A percentile compares a stretch with the other conserved stretches of the same genome.
Conservation (phyloP, 2,329 filamentous ascomycete species). For the Clonostachys rosea region DNA sequence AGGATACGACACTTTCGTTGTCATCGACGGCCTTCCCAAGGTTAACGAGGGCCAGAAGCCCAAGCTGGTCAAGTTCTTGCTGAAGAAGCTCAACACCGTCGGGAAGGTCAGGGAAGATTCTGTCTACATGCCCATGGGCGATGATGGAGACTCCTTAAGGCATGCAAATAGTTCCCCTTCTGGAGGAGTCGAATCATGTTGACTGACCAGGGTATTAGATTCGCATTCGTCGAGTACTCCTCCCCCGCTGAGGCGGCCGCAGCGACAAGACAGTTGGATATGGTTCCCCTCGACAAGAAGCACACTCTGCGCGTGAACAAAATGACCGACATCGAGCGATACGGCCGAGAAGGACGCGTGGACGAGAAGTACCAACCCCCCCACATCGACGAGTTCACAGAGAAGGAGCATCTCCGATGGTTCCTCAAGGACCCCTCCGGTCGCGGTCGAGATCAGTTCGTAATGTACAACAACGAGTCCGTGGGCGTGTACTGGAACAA, state of each 20-base stretch:
- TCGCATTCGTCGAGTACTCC: constrained; percentile 95
- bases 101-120: constrained; percentile 82
- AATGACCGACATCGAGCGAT: constrained; percentile 95
- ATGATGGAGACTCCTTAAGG: constrained; percentile 82
- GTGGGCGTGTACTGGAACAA: constrained; percentile 99
- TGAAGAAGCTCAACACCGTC: constrained; percentile 85
- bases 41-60: constrained; percentile 88
- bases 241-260: constrained; percentile 84
- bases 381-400: constrained; percentile 75
- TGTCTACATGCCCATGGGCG: constrained; percentile 90
- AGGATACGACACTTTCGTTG: constrained; percentile 93
- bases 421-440: constrained; percentile 79
- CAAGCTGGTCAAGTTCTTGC: constrained; percentile 92
- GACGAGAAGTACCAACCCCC: constrained; percentile 87
- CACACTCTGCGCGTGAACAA: constrained; percentile 97
- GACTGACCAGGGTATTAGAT: constrained; percentile 45
- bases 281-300: constrained; percentile 88
- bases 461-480: constrained; percentile 86
- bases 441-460: constrained; percentile 90
- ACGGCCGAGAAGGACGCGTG: constrained; percentile 86
- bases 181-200: constrained; percentile 2
- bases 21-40: constrained; percentile 87
- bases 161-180: constrained; percentile 34
- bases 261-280: constrained; percentile 84
- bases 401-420: constrained; percentile 92